Evolutionary conservation across 1,284 basidiomycete species (phyloP).

Genomic region (Apiotrichum sp.): DNA sequence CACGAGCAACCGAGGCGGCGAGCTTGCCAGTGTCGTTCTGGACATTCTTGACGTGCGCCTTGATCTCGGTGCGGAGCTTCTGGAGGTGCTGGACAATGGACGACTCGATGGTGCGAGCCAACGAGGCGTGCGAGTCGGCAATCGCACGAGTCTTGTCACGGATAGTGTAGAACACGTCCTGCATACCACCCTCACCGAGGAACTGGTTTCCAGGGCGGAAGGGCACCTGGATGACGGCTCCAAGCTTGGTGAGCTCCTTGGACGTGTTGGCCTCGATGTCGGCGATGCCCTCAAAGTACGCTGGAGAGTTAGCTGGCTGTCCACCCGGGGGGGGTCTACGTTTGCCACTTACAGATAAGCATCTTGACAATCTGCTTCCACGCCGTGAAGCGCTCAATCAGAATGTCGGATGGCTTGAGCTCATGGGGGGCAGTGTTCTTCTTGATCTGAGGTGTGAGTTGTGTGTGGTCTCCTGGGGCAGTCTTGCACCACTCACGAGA

Average conservation of each 20-base stretch:
- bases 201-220: constrained; percentile 95
- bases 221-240: constrained; percentile 96
- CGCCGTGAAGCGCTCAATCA: constrained; percentile 76
- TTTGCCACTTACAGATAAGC: constrained; percentile 62
- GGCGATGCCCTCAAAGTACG: constrained; percentile 68
- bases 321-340: too few relatives aligned
- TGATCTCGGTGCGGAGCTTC: constrained; percentile 89
- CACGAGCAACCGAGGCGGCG: constrained; percentile 85
- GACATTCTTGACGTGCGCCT: constrained; percentile 96
- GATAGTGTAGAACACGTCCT: constrained; percentile 90
- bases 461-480: not conserved
- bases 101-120: constrained; percentile 91
- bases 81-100: constrained; percentile 97
- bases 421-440: constrained; percentile 84
- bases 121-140: constrained; percentile 93
- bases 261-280: constrained; percentile 95
- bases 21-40: constrained; percentile 97
- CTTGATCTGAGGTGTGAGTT: constrained; percentile 55
- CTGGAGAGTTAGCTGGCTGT: constrained; percentile 16
- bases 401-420: constrained; percentile 87
- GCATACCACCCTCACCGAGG: constrained; percentile 82
- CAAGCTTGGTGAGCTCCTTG: constrained; percentile 88
- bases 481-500: constrained; percentile 48
- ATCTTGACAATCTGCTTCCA: constrained; percentile 82
- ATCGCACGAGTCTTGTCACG: constrained; percentile 90